These are phyloP conservation scores for Kodamaea sagamina DNA, from an alignment of 805 yeast genomes.

Conservation along the genomic window DNA sequence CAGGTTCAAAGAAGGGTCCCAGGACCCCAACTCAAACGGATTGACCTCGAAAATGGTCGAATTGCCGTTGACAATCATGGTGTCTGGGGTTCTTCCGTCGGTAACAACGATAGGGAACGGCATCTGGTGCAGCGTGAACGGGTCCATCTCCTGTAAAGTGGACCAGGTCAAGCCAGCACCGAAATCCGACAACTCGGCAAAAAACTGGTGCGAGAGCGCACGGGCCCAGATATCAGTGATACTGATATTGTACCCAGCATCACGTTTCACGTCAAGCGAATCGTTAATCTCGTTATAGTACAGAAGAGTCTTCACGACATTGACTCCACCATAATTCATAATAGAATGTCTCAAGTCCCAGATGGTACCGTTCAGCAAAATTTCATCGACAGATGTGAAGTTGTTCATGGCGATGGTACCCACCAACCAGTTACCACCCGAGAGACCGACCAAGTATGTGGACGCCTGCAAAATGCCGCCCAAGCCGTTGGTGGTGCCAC, in stretches of 20 bases:
- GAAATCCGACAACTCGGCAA: conserved; percentile 26
- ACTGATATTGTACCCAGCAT: conserved; percentile 40
- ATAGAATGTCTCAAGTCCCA: conserved; percentile 61
- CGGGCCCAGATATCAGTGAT: conserved; percentile 48
- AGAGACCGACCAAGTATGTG: conserved; percentile 72
- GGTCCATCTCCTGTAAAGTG: conserved; percentile 21
- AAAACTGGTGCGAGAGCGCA: conserved; percentile 42
- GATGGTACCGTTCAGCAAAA: conserved; percentile 28
- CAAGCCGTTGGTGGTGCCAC: conserved; percentile 30
- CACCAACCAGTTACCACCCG: conserved; percentile 64
- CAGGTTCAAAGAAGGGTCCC: conserved; percentile 29
- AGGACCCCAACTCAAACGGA: conserved; percentile 30
- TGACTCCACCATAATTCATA: conserved; percentile 64
- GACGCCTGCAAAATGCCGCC: conserved; percentile 63
- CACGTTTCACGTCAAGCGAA: conserved; percentile 32
- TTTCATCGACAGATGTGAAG: conserved; percentile 52
- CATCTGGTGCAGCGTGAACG: conserved; percentile 27
- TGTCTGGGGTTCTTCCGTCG: conserved; percentile 29
- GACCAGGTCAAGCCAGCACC: conserved; percentile 33
- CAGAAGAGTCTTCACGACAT: conserved; percentile 66
- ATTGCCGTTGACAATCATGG: conserved; percentile 24
- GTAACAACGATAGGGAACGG: conserved; percentile 32
- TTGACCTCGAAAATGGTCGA: conserved; percentile 31
- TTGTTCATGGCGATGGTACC: conserved; percentile 63
- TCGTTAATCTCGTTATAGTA: conserved; percentile 33